These are phyloP conservation scores for Pseudoturritis turrita DNA, from an alignment of 345 rosid genomes.

Conservation along the genomic window DNA sequence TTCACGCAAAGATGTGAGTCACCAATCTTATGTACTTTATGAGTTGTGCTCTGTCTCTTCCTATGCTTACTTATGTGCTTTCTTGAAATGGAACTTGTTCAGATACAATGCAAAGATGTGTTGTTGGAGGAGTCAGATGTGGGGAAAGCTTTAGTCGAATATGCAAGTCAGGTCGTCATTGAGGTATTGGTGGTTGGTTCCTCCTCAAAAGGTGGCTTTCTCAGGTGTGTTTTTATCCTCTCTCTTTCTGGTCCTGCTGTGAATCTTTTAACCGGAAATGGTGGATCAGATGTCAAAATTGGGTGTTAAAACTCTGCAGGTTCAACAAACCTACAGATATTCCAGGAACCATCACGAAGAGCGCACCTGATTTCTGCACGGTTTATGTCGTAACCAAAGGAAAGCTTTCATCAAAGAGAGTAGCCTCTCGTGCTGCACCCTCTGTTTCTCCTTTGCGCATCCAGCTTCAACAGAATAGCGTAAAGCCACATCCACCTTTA, in stretches of 20 bases:
- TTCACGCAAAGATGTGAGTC: conserved; percentile 76
- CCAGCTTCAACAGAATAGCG: conserved; percentile 32
- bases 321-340: conserved; percentile 59
- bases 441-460: conserved; percentile 37
- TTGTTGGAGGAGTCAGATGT: conserved; percentile 75
- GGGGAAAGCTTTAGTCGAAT: conserved; percentile 63
- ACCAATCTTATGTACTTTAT: neutral
- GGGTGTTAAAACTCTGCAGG: conserved; percentile 34
- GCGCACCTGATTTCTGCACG: conserved; percentile 78
- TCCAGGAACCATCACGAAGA: conserved; percentile 51
- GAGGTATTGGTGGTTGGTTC: conserved; percentile 72
- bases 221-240: conserved; percentile 46
- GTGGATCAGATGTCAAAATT: neutral
- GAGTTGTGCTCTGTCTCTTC: neutral
- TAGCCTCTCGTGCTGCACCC: conserved; percentile 71
- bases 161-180: conserved; percentile 43
- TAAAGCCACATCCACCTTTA: conserved; percentile 32
- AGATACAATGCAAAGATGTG: conserved; percentile 85
- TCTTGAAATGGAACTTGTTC: conserved; percentile 1
- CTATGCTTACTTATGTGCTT: conserved; percentile 7
- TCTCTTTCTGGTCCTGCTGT: neutral
- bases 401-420: conserved; percentile 57
- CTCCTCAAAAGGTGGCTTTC: conserved; percentile 61
- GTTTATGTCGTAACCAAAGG: conserved; percentile 74
- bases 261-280: neutral